phyloP scores from a whole-genome alignment of 805 yeast species.

The Teunomyces barrocoloradensis region DNA sequence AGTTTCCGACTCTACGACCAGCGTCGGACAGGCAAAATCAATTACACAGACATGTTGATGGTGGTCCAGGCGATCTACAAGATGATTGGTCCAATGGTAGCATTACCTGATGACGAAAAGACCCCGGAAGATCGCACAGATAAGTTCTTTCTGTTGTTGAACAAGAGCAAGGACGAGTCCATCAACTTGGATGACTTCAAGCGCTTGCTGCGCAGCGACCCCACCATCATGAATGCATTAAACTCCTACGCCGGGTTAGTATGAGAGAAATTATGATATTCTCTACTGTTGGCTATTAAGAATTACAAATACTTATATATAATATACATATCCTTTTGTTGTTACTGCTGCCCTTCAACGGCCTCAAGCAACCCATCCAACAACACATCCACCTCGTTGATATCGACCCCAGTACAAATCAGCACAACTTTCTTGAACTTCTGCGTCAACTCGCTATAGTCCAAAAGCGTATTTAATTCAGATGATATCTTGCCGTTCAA shows the following conservation, averaged over 20 bases:
- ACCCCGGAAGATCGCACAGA: constrained; percentile 87
- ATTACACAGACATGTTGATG: constrained; percentile 72
- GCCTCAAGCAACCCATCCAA: constrained; percentile 85
- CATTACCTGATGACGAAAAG: constrained; percentile 80
- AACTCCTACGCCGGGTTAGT: constrained; percentile 80
- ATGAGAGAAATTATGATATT: not conserved
- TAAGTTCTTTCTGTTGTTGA: constrained; percentile 74
- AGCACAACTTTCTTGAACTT: constrained; percentile 89
- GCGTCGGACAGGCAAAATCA: constrained; percentile 72
- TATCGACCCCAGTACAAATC: constrained; percentile 84
- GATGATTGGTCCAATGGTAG: constrained; percentile 95
- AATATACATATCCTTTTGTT: not conserved
- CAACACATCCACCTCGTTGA: constrained; percentile 73
- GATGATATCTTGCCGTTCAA: constrained; percentile 58
- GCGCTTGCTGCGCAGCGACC: constrained; percentile 75
- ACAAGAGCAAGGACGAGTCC: constrained; percentile 59
- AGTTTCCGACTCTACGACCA: constrained; percentile 85
- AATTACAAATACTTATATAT: not conserved
- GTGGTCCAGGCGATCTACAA: constrained; percentile 84
- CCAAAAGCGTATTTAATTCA: constrained; percentile 51
- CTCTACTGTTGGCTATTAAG: not conserved
- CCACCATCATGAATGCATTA: constrained; percentile 71
- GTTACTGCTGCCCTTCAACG: constrained; percentile 64
- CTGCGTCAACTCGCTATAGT: constrained; percentile 40
- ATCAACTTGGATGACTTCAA: constrained; percentile 83